Evolutionary conservation across 164 flowering plant genomes (phyloP), one percentile per base, ranked within the genome.

Genomic region (Chimonanthus salicifolius): DNA sequence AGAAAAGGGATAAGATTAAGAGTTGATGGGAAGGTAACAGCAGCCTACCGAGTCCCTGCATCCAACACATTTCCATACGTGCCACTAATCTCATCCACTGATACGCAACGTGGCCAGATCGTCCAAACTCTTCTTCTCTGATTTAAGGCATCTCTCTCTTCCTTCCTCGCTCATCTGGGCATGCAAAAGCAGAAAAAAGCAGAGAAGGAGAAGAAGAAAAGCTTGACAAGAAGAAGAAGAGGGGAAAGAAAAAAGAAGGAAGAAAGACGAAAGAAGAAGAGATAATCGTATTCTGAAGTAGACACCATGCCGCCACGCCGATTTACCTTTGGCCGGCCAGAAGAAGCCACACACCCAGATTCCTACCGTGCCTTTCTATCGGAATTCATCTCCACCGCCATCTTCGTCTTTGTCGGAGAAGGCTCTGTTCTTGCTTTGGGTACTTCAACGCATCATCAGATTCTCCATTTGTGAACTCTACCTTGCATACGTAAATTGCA

Each of bases 311-410:
- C 64, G 4, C 18, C 44, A 16, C 47, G 64, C n/a, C 15, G 64
- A 47, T 70, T 51, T 43, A 20, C 72, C 15, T 54, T 54, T 9
- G 20, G 64, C 16, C 47, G 49, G 10, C n/a, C 72, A 8, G 64
- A 58, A 44, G 72, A 70, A n/a, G 46, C 21, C 64, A 16, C 64
- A 7, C 72, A 70, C 49, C 64, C 64, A 3, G 64, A 70, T 21
- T 33, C 64, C 10, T 43, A 54, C n/a, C 72, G 72, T n/a, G 72
- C 72, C 8, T 49, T 49, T 13, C 20, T 70, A 9, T 70, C 72
- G 18, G 72, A 70, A 44, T 70, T 51, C 72, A 70, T 70, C 46
- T 70, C 72, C 72, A 70, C 72, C 62, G 48, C 44, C 33, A 70
- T 70, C 64, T 70, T 70, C 63, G 72, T 70, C 48, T 70, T 70